A percentile compares a stretch with the other conserved stretches of the same genome.
Evolutionary conservation across 1,139 yeast species (phyloP).

Genomic region (Yamadazyma dushanensis): DNA sequence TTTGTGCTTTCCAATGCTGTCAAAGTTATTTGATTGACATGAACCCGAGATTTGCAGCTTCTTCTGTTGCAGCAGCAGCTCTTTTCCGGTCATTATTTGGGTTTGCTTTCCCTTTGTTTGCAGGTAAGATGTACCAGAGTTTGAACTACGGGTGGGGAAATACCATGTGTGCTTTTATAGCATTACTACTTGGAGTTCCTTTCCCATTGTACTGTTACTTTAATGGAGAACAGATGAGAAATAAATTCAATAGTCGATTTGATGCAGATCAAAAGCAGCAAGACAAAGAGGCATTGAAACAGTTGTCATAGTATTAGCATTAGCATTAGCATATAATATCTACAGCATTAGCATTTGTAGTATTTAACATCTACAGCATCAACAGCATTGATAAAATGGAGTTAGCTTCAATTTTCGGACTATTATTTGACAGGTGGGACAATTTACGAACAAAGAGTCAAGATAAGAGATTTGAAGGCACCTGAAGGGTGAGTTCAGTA

Average conservation of each 20-base stretch:
- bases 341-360: too few relatives aligned
- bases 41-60: slow-evolving; percentile 46
- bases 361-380: too few relatives aligned
- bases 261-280: slow-evolving; percentile 33
- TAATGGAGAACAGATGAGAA: slow-evolving; percentile 40
- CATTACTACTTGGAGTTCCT: slow-evolving; percentile 41
- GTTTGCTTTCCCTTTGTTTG: slow-evolving; percentile 44
- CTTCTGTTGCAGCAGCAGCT: slow-evolving; percentile 51
- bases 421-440: too few relatives aligned
- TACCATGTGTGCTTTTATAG: slow-evolving; percentile 44
- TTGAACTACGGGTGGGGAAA: slow-evolving; percentile 50
- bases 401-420: too few relatives aligned
- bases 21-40: slow-evolving; percentile 48
- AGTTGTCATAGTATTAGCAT: slow-evolving; percentile 21
- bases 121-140: slow-evolving; percentile 37
- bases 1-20: slow-evolving; percentile 44
- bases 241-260: slow-evolving; percentile 35
- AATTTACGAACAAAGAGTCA: too few relatives aligned
- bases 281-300: slow-evolving; percentile 34
- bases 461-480: too few relatives aligned
- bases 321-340: neutral
- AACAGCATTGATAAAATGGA: too few relatives aligned
- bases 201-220: slow-evolving; percentile 44
- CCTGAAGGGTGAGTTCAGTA: too few relatives aligned
- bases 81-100: slow-evolving; percentile 45